Evolutionary conservation across 768 basidiomycete species (phyloP), one percentile per base, ranked within the genome.

Genomic region (Pleurotus ostreatus): DNA sequence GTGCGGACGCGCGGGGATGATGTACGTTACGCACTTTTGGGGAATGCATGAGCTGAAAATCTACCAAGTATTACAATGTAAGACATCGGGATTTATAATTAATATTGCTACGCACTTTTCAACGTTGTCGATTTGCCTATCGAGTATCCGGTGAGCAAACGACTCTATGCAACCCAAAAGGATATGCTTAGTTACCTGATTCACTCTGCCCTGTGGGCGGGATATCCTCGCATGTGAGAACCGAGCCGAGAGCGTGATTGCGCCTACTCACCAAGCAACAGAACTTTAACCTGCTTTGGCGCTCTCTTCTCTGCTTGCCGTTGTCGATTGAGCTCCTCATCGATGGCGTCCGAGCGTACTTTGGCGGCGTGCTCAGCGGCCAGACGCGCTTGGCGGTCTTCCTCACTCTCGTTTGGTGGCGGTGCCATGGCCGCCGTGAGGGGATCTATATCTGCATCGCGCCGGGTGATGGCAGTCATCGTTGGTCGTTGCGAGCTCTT

Each of bases 111-210:
- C 85, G 60, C 66, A 89, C 88, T 89, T 70, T 90, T 88, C 41
- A 91, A 73, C 1, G 88, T 88, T 0, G 89, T 92, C 0, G 87
- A 89, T 73, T 91, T 92, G 57, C 88, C 88, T 90, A 46, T 6
- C 45, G 57, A 59, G 34, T 11, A 55, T 44, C 49, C 40, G 23
- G 41, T 49, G 2, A 16, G 45, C 4, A 26, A 39, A 55, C 34
- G 55, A 39, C 49, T 49, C 8, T 22, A 49, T 46, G 58, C 51
- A 45, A 41, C 16, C 11, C 4, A 25, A 25, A 20, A 55, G 23
- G 40, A 51, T n/a, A 38, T 15, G 55, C 1, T 18, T 9, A 9
- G 37, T 54, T 70, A 89, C 88, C 88, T 56, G 86, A 89, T 77
- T 92, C 89, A 65, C 86, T 88, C 72, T 91, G 89, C 18, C 89